Conservation (phyloP, 768 basidiomycete species). For the Suillus luteus region DNA sequence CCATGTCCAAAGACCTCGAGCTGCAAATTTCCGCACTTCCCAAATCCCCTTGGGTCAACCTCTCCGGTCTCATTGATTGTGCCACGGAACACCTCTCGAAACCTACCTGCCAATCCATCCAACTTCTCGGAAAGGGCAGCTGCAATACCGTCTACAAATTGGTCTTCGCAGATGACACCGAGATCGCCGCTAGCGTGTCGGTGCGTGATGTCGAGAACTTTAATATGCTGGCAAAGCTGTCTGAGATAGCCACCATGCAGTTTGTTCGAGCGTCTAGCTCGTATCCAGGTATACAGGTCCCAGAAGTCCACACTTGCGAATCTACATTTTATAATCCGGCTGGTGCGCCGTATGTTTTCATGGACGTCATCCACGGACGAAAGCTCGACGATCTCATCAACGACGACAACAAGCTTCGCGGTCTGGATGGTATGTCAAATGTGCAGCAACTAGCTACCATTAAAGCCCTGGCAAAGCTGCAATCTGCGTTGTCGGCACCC, state of each 20-base stretch:
- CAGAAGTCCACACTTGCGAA: background rate
- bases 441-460: background rate
- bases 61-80: background rate
- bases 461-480: background rate
- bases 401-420: background rate
- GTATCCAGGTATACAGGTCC: background rate
- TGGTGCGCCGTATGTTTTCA: conserved; percentile 4
- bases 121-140: conserved; percentile 1
- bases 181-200: conserved; percentile 1
- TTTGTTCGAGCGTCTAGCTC: background rate
- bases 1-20: background rate
- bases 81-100: background rate
- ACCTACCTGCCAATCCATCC: background rate
- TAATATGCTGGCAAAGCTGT: background rate
- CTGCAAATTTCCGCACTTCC: background rate
- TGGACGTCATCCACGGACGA: conserved; percentile 1
- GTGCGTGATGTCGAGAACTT: background rate
- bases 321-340: background rate
- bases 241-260: background rate
- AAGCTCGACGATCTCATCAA: background rate
- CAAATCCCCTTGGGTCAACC: conserved; percentile 3
- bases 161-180: background rate
- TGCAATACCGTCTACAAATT: conserved; percentile 4
- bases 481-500: background rate
- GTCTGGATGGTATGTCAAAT: background rate